These are phyloP conservation scores for Fusarium liriodendri DNA, from an alignment of 2,329 filamentous ascomycete genomes.

Conservation along the genomic window DNA sequence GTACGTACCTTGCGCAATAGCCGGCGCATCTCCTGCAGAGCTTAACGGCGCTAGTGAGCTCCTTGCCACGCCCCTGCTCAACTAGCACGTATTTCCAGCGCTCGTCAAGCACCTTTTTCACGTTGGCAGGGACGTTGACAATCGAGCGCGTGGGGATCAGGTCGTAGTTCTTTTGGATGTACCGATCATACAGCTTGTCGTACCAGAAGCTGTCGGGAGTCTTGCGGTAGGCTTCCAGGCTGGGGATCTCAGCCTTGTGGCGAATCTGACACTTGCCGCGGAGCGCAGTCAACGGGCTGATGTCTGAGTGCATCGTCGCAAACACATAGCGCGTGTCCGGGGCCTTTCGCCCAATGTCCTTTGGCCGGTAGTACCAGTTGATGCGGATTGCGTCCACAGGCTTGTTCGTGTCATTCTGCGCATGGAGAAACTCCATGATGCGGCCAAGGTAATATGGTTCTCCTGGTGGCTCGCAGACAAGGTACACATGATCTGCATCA, in stretches of 20 bases:
- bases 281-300: slow-evolving; percentile 89
- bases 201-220: slow-evolving; percentile 93
- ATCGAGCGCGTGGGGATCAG: slow-evolving; percentile 92
- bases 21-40: slow-evolving; percentile 91
- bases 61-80: slow-evolving; percentile 92
- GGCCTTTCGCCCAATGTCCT: slow-evolving; percentile 93
- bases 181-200: slow-evolving; percentile 96
- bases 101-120: slow-evolving; percentile 95
- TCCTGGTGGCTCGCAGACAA: slow-evolving; percentile 96
- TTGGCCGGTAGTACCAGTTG: slow-evolving; percentile 98
- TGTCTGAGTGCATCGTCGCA: slow-evolving; percentile 98
- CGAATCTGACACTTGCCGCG: slow-evolving; percentile 93
- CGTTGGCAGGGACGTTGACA: slow-evolving; percentile 94
- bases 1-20: slow-evolving; percentile 87
- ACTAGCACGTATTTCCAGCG: slow-evolving; percentile 97
- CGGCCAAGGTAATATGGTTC: slow-evolving; percentile 98
- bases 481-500: slow-evolving; percentile 81
- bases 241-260: slow-evolving; percentile 87
- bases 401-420: slow-evolving; percentile 76
- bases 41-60: slow-evolving; percentile 95
- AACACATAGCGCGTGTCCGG: slow-evolving; percentile 92
- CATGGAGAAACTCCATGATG: slow-evolving; percentile 97
- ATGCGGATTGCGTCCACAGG: slow-evolving; percentile 89
- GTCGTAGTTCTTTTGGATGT: slow-evolving; percentile 98
- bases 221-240: slow-evolving; percentile 86